Base-by-base conservation (phyloP, 2,329 filamentous ascomycete species). In the Pseudopithomyces maydicus region DNA sequence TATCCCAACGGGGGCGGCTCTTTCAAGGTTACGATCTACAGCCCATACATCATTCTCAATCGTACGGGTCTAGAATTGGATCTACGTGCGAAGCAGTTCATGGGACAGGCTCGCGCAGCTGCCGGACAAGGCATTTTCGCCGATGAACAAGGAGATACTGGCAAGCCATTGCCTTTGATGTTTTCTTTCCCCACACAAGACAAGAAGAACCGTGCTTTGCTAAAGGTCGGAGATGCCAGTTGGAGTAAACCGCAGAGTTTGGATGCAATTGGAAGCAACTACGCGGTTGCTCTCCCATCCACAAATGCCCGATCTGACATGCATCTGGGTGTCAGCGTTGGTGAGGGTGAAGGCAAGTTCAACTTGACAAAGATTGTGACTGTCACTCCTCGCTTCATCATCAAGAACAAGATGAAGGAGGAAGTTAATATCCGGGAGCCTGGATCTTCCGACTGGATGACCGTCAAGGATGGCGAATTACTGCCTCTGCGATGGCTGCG, bases 161-260 rank as follows among this genome's bases (percentile, higher is more conserved):
- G 85, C n/a, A 93, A 92, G 72, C 88, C 92, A 0, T 79, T 90
- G 35, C 95, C 96, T 0, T 91, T 97, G 72, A 97, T 99, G 92
- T 99, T 98, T 76, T 97, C 95, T 0, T 99, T 90, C 73, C 86
- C 87, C 1, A 91, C 85, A 19, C 90, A 97, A 63, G 95, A 99
- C 69, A 90, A 91, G 66, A 91, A 92, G 66, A 99, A 99, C 74
- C 88, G 95, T 63, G 92, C 92, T 6, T 80, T 96, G 43, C 80
- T 99, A 57, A 96, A 91, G 77, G 86, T 97, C 39, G 92, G 90
- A 5, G 90, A 96, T 53, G 97, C 95, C 0, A 86, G 88, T 58
- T 99, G 95, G 96, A 98, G 95, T 78, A 97, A 95, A 73, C 92
- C 94, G 0, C 94, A 98, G 74, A 97, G 92, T 83, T 97, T 99